Conservation (phyloP, 352 stramenopile genomes). For the Elongisporangium senticosum region DNA sequence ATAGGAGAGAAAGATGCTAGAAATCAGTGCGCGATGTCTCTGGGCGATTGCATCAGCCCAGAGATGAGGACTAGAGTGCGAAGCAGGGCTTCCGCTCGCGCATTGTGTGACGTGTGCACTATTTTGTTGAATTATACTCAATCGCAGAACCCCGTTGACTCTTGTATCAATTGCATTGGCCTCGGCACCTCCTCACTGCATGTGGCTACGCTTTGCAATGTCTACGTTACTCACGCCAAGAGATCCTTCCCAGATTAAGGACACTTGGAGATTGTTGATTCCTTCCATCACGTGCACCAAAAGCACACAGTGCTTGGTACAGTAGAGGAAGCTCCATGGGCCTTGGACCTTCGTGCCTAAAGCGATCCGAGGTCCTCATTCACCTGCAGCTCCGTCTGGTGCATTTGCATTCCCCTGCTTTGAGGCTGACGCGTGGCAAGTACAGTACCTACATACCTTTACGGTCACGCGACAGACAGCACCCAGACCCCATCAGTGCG, state of each 20-base stretch:
- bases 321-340: too few relatives aligned
- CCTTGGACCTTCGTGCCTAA: neutral
- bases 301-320: too few relatives aligned
- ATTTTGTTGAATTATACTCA: constrained; percentile 1
- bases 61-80: neutral
- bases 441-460: neutral
- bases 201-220: neutral
- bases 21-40: neutral
- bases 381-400: neutral
- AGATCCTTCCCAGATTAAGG: neutral
- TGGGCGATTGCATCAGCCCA: neutral
- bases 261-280: neutral
- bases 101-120: neutral
- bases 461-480: neutral
- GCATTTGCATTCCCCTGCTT: neutral
- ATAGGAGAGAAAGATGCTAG: neutral
- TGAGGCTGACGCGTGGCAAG: neutral
- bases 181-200: neutral
- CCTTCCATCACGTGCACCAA: neutral
- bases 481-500: neutral
- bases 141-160: neutral
- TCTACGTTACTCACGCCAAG: neutral
- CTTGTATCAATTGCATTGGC: neutral
- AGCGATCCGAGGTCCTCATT: neutral
- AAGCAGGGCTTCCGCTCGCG: neutral